These are phyloP conservation scores for Globisporangium nodosum DNA, from an alignment of 352 stramenopile genomes.

Conservation along the genomic window DNA sequence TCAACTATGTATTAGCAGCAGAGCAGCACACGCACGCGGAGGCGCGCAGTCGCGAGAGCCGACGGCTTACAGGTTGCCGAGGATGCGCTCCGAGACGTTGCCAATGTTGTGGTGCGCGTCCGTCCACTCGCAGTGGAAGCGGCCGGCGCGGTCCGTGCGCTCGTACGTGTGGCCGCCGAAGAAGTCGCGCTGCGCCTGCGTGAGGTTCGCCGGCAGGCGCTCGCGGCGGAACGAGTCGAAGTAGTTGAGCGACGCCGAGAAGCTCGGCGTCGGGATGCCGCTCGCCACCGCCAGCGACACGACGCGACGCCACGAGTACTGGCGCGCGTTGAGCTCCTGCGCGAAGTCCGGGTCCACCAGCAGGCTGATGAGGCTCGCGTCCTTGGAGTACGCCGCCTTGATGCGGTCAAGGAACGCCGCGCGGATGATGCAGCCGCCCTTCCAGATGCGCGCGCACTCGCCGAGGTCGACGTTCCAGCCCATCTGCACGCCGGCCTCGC, in stretches of 20 bases:
- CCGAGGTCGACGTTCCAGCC: conserved; percentile 96
- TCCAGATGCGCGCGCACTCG: conserved; percentile 98
- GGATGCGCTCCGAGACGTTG: conserved; percentile 91
- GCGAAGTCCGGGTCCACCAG: conserved; percentile 98
- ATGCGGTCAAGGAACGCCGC: conserved; percentile 97
- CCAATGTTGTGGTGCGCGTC: conserved; percentile 96
- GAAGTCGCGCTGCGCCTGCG: conserved; percentile 99
- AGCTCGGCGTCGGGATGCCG: conserved; percentile 89
- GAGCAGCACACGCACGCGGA: neutral
- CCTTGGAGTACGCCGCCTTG: conserved; percentile 90
- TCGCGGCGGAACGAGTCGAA: conserved; percentile 97
- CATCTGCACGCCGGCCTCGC: conserved; percentile 91
- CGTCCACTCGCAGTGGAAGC: conserved; percentile 98
- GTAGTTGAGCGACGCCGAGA: conserved; percentile 95
- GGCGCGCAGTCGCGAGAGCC: neutral
- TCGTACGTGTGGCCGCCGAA: conserved; percentile 99
- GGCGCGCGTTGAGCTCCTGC: conserved; percentile 91
- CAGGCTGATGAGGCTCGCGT: conserved; percentile 93
- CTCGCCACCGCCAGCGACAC: conserved; percentile 94
- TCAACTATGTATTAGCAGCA: neutral
- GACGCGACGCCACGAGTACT: conserved; percentile 95
- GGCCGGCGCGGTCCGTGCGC: conserved; percentile 91
- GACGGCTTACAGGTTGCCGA: conserved; percentile 83
- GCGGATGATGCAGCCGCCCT: conserved; percentile 99
- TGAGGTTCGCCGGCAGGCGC: conserved; percentile 94